Evolutionary conservation across 164 flowering plant species (phyloP).

Genomic region (Magnolia kwangsiensis): DNA sequence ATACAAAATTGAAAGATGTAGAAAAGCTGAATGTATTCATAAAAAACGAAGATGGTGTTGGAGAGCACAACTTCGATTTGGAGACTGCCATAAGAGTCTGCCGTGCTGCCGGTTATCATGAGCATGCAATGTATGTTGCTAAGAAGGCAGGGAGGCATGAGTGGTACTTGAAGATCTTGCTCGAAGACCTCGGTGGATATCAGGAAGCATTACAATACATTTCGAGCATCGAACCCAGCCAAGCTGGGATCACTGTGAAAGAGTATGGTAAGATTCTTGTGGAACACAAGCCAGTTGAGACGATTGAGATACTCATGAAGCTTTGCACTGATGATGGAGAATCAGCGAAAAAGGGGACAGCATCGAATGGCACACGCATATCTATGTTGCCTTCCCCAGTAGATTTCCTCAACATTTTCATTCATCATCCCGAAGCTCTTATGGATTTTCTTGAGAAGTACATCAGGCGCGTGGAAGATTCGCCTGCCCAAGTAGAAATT

Average conservation of each 20-base stretch:
- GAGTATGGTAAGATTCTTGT: conserved; percentile 96
- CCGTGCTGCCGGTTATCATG: conserved; percentile 96
- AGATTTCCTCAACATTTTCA: conserved; percentile 87
- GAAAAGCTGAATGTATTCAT: conserved; percentile 80
- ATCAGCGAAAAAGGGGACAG: conserved; percentile 33
- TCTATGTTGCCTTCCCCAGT: conserved; percentile 94
- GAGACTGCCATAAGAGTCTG: conserved; percentile 98
- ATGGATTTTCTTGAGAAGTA: conserved; percentile 91
- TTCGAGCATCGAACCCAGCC: conserved; percentile 87
- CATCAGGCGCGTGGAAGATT: conserved; percentile 74
- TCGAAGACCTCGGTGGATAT: conserved; percentile 87
- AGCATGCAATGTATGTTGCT: conserved; percentile 99
- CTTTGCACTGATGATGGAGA: conserved; percentile 88
- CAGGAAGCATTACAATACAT: conserved; percentile 92
- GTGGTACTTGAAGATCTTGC: conserved; percentile 92
- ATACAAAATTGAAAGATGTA: conserved; percentile 94
- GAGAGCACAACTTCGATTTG: conserved; percentile 92
- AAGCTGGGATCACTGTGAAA: conserved; percentile 87
- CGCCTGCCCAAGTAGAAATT: conserved; percentile 94
- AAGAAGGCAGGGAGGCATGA: conserved; percentile 94
- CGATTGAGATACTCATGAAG: conserved; percentile 79
- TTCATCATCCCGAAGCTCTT: conserved; percentile 86
- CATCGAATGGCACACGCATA: conserved; percentile 44
- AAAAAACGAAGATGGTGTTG: conserved; percentile 77
- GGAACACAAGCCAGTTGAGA: conserved; percentile 85